Base-by-base conservation (phyloP, 2,329 filamentous ascomycete species). In the Blastomyces percursus region DNA sequence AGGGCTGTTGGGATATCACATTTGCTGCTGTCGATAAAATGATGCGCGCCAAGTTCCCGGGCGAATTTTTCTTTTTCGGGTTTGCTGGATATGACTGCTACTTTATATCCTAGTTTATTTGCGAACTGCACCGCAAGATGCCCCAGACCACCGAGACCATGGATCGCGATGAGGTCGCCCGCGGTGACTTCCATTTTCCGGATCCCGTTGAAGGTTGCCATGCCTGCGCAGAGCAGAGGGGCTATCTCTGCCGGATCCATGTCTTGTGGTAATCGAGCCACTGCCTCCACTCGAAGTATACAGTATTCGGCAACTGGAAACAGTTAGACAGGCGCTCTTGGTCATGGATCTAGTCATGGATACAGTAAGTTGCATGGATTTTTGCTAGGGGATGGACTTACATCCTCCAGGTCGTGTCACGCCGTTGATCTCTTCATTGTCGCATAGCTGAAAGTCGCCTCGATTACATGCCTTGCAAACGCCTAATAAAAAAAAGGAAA, bases 371-470 rank as follows among this genome's bases (percentile, higher is more conserved):
- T 59, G 2, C 9, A 14, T 30, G 59, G 27, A 3, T 35, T 5
- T 16, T 35, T 21, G 44, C 4, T 44, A 16, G 2, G 2, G 40
- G 35, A 2, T 11, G 44, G 16, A 67, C 76, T 69, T 69, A 80
- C 78, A 91, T 44, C 88, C 89, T 60, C 89, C 89, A 66, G 89
- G 80, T 44, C 76, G 76, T 3, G 76, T 82, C 3, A 89, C 80
- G 16, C 89, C 89, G 71, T 90, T 91, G 69, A 90, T 71, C 0
- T 73, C 72, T 59, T 71, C 76, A 66, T 86, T 82, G n/a, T 84
- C 78, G 74, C 89, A 92, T 74, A 86, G 86, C 72, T 91, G 86
- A 75, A 83, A 89, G 30, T 82, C 72, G 1, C 84, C 84, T 19
- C 82, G 79, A 61, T 82, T 80, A 74, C 89, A 92, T 14, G 81